phyloP scores from a whole-genome alignment of 108 stramenopile genomes.

The Conticribra guillardii region DNA sequence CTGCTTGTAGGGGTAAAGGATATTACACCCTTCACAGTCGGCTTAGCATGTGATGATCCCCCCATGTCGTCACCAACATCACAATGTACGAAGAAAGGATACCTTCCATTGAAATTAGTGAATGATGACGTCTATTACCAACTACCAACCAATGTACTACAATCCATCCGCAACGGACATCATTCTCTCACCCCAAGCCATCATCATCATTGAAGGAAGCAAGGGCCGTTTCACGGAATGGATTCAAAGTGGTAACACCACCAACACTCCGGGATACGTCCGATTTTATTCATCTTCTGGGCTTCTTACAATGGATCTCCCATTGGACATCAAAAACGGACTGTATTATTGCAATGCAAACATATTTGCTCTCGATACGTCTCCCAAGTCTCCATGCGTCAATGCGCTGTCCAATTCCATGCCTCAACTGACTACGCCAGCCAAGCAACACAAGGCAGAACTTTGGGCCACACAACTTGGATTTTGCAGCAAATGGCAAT shows the following conservation, averaged over 20 bases:
- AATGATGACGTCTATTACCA: too few species aligned
- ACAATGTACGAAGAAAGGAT: not conserved
- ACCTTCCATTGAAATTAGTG: not conserved
- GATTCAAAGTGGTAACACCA: conserved; percentile 9
- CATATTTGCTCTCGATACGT: not conserved
- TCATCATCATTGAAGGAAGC: not conserved
- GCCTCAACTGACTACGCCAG: too few species aligned
- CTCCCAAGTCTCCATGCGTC: not conserved
- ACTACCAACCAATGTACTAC: too few species aligned
- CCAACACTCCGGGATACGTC: not conserved
- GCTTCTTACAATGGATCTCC: not conserved
- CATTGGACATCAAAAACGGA: not conserved
- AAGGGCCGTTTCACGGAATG: not conserved
- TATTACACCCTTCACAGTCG: too few species aligned
- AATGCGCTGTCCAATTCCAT: not conserved
- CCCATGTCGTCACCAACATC: too few species aligned
- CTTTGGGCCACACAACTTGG: too few species aligned
- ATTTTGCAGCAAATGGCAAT: too few species aligned
- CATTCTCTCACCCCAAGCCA: conserved; percentile 6
- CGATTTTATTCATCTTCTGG: not conserved
- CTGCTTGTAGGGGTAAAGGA: too few species aligned
- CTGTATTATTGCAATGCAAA: conserved; percentile 4
- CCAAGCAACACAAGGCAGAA: too few species aligned
- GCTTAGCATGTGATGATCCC: too few species aligned
- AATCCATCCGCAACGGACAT: conserved; percentile 4